A percentile compares a stretch with the other conserved stretches of the same genome.
Conservation (phyloP, 345 rosid genomes). For the Brassica nigra region DNA sequence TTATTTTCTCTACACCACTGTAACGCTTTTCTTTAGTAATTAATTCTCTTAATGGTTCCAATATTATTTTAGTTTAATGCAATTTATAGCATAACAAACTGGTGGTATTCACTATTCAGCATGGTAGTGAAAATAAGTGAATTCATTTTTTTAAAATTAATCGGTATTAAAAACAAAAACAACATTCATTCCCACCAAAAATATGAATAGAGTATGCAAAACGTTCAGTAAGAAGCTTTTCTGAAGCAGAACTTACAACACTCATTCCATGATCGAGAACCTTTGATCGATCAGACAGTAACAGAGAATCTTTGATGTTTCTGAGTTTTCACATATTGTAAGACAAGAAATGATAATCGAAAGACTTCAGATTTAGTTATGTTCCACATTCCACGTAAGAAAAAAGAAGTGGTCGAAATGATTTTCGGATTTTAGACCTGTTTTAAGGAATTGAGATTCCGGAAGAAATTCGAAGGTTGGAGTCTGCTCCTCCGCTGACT, state of each 20-base stretch:
- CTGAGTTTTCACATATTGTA: not conserved
- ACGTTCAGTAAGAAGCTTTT: slow-evolving; percentile 7
- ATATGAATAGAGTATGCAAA: slow-evolving; percentile 22
- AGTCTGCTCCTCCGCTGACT: slow-evolving; percentile 88
- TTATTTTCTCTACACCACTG: not conserved
- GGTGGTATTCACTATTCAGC: not conserved
- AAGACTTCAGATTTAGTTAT: not conserved
- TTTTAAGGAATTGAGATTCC: slow-evolving; percentile 58
- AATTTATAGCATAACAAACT: not conserved
- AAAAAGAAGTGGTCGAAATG: slow-evolving; percentile 1
- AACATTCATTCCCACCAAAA: not conserved
- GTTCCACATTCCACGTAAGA: not conserved
- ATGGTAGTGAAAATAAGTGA: slow-evolving; percentile 1
- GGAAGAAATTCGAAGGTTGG: slow-evolving; percentile 72
- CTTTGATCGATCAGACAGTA: not conserved
- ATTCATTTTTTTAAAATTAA: not conserved
- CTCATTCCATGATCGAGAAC: not conserved
- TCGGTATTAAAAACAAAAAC: not conserved
- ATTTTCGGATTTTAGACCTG: slow-evolving; percentile 40
- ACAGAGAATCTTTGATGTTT: slow-evolving; percentile 11
- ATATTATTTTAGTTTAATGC: not conserved
- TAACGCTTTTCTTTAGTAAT: not conserved
- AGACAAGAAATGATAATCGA: not conserved
- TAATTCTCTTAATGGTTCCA: not conserved
- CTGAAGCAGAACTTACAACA: slow-evolving; percentile 19